phyloP scores from a whole-genome alignment of 352 stramenopile species.

The Phytophthora pisi region DNA sequence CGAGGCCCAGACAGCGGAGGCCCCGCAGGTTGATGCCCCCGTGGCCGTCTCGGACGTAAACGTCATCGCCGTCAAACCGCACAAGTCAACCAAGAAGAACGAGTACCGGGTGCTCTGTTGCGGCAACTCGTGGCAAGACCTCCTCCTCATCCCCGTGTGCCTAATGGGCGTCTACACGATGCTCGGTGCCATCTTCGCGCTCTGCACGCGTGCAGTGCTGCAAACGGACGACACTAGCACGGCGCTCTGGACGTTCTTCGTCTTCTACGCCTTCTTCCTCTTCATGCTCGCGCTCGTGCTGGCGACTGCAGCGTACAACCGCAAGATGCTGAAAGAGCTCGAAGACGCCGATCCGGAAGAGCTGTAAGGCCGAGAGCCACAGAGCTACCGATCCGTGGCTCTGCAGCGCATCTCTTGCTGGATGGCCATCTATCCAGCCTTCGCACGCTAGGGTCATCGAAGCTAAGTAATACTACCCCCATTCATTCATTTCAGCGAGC shows the following conservation, averaged over 20 bases:
- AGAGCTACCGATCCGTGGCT: constrained; percentile 3
- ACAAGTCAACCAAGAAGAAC: constrained; percentile 42
- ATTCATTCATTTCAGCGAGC: constrained; percentile 11
- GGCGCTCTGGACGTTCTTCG: constrained; percentile 85
- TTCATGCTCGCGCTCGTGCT: constrained; percentile 70
- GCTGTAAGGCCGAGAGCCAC: constrained; percentile 9
- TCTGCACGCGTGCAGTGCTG: constrained; percentile 73
- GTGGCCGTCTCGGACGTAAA: constrained; percentile 45
- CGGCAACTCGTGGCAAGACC: constrained; percentile 74
- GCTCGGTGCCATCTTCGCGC: constrained; percentile 70
- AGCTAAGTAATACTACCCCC: constrained; percentile 25
- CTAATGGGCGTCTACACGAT: constrained; percentile 66
- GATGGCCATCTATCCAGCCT: not conserved
- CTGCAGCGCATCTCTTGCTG: not conserved
- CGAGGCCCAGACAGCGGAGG: constrained; percentile 11
- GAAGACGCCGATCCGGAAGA: constrained; percentile 41
- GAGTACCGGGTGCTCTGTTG: constrained; percentile 64
- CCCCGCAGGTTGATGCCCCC: constrained; percentile 1
- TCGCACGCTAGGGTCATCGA: not conserved
- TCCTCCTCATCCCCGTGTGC: constrained; percentile 73
- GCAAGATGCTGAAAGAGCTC: constrained; percentile 58
- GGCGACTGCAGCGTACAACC: constrained; percentile 66
- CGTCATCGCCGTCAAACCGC: constrained; percentile 59
- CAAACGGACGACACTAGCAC: constrained; percentile 79
- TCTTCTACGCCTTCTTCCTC: constrained; percentile 69